Percentiles rank a stretch among this genome's conserved stretches.
These are phyloP conservation scores for Penicillium sp. DNA, from an alignment of 2,329 filamentous ascomycete species.

Conservation along the genomic window DNA sequence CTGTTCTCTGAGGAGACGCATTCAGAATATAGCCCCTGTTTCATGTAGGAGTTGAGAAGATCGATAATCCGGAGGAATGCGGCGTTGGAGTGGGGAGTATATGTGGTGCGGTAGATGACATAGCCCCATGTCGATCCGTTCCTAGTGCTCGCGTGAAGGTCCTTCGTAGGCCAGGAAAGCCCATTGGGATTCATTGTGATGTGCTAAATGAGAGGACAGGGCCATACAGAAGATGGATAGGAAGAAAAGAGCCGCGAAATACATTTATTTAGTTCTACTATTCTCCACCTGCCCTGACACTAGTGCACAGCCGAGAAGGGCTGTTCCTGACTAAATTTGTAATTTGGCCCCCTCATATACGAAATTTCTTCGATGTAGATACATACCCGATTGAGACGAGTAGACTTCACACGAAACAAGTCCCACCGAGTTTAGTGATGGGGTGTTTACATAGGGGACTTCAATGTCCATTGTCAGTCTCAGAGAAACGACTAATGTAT, in stretches of 20 bases:
- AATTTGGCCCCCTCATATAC: background rate
- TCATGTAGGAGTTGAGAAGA: constrained; percentile 1
- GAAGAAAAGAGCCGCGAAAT: background rate
- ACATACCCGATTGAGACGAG: background rate
- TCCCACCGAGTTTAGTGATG: background rate
- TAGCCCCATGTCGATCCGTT: constrained; percentile 1
- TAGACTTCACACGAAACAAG: background rate
- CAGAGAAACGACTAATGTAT: too few relatives aligned
- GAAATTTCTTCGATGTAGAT: background rate
- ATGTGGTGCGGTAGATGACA: constrained; percentile 6
- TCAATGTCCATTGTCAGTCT: too few relatives aligned
- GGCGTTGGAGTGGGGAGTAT: background rate
- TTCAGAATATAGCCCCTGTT: background rate
- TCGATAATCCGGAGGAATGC: background rate
- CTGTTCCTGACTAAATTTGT: background rate
- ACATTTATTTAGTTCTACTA: background rate
- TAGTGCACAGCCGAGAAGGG: background rate
- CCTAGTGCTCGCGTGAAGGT: background rate
- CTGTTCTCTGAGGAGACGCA: background rate
- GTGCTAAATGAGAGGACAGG: background rate
- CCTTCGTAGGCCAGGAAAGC: background rate
- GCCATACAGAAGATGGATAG: background rate
- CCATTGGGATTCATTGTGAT: background rate
- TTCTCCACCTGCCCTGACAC: background rate
- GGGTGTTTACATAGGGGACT: background rate